Base-by-base conservation (phyloP, 2,329 filamentous ascomycete genomes). In the Fusarium illudens region DNA sequence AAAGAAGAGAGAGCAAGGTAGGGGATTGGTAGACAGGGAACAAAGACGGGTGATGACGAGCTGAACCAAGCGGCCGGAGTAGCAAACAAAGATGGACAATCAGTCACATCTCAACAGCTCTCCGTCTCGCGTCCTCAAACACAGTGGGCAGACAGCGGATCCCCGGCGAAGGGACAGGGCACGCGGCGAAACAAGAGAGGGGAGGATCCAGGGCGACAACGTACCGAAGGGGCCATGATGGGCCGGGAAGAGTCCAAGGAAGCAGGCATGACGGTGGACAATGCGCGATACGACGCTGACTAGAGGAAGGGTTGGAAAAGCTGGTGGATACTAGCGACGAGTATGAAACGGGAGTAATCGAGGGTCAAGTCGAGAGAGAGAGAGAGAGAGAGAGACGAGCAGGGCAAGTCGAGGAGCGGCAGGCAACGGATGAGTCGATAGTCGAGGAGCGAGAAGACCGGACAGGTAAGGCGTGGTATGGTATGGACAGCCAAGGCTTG, bases 151-250 rank as follows among this genome's bases (percentile, higher is more conserved):
- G 53, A 60, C 66, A 67, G 39, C 39, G 39, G 39, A 44, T 44
- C 39, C 37, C 37, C 37, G 37, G 37, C 22, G 37, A 58, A 49
- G 50, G 61, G 56, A 22, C n/a, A 22, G 25, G 53, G 52, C 58
- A 52, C 32, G 49, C 36, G 55, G 62, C 53, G 34, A 52, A 65
- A 62, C 34, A 22, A 29, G 48, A 52, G 22, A 30, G 49, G 29
- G 27, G 52, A 63, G 59, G 56, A 58, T 58, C 67, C 66, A 50
- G 60, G 64, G 62, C n/a, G 52, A 49, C 65, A 64, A 86, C 86
- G 58, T 86, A 89, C 86, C 74, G 86, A 88, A 49, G 86, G 84
- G 62, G 85, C 85, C 86, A 89, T 88, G 76, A 89, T 89, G 72
- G 86, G 86, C 75, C 86, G 85, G 56, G 85, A 82, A 44, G 86